Evolutionary conservation across 352 stramenopile genomes (phyloP), one percentile per base, ranked within the genome.

Genomic region (Sclerospora graminicola): DNA sequence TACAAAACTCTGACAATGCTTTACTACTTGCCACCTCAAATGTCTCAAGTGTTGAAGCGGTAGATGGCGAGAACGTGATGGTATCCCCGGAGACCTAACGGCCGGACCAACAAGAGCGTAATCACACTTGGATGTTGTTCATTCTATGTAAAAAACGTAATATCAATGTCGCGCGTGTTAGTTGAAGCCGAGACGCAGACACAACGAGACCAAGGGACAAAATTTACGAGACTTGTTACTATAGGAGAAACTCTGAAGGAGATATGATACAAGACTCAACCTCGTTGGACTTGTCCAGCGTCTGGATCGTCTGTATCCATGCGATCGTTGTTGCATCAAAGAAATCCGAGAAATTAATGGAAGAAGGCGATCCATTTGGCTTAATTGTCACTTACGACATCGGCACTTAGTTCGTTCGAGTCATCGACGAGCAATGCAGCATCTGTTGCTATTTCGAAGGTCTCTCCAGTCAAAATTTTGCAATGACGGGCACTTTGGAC

Each of bases 61-160:
- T 79, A 40, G 54, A 72, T 23, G 60, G 58, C 20, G 63, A 69
- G 31, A 48, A 23, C 18, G 45, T 61, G 19, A 60, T 55, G 21
- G 34, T 69, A n/a, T n/a, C n/a, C 42, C 52, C 11, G 30, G 53
- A 5, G 36, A 40, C 11, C 23, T 34, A n/a, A 34, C 2, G 10
- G 27, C 51, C 4, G n/a, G 50, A 48, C 13, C 51, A 61, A 16
- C 41, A 51, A 15, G 55, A 67, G 21, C 42, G 53, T 7, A 33
- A 42, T 8, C 44, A 46, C n/a, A 29, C 52, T 80, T n/a, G 62
- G 73, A 26, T 58, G 28, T 24, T 65, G 68, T 33, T 60, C 40
- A 4, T 73, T 81, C 36, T 81, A 76, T 33, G 57, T 81, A 27
- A 57, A 81, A 24, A 60, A 78, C 20, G 45, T 58, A 4, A 13